Evolutionary conservation across 352 stramenopile genomes (phyloP).

Genomic region (Pythium graminicola): DNA sequence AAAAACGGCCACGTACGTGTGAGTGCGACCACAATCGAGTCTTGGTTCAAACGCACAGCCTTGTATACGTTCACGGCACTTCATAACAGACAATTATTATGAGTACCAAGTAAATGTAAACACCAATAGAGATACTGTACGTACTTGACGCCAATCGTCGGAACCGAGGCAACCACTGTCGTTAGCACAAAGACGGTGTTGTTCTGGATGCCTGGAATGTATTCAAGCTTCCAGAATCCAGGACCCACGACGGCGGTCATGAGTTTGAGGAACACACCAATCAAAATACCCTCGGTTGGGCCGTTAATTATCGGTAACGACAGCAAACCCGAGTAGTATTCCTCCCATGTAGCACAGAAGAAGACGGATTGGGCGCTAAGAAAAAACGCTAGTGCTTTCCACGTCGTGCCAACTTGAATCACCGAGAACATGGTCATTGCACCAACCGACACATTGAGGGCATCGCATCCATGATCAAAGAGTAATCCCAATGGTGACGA

Average conservation of each 20-base stretch:
- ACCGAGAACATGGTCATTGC: slow-evolving; percentile 78
- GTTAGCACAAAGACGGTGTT: slow-evolving; percentile 77
- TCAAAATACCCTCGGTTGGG: slow-evolving; percentile 94
- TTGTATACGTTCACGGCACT: slow-evolving; percentile 70
- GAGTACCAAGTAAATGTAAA: no score
- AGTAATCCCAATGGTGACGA: slow-evolving; percentile 76
- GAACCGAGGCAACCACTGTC: slow-evolving; percentile 46
- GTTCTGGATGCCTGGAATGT: slow-evolving; percentile 59
- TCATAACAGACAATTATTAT: neutral
- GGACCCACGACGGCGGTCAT: slow-evolving; percentile 54
- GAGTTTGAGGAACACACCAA: slow-evolving; percentile 70
- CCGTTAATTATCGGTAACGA: slow-evolving; percentile 96
- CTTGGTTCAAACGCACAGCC: slow-evolving; percentile 55
- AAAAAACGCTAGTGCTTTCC: slow-evolving; percentile 69
- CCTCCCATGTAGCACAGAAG: slow-evolving; percentile 86
- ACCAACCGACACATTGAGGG: slow-evolving; percentile 75
- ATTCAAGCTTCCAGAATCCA: slow-evolving; percentile 65
- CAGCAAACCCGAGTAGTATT: slow-evolving; percentile 93
- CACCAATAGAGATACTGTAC: slow-evolving; percentile 23
- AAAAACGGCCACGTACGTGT: slow-evolving; percentile 74
- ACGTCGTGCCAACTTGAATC: slow-evolving; percentile 68
- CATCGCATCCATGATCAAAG: slow-evolving; percentile 83
- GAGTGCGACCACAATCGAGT: slow-evolving; percentile 72
- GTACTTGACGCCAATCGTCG: slow-evolving; percentile 75
- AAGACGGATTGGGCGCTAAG: slow-evolving; percentile 77